phyloP scores from a whole-genome alignment of 2,329 filamentous ascomycete species.

The Fusarium sp. region DNA sequence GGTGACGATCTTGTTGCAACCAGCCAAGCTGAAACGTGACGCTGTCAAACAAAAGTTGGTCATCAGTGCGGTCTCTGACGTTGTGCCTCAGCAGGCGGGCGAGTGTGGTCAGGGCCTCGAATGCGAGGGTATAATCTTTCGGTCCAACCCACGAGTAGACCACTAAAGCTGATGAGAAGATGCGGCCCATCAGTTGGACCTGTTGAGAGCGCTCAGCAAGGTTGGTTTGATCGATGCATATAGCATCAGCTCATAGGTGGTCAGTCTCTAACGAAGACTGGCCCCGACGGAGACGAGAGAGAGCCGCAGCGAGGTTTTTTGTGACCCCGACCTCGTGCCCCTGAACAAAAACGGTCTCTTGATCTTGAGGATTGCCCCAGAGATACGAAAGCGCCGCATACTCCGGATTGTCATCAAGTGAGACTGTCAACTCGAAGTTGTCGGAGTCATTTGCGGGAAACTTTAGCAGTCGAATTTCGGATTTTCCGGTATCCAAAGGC shows the following conservation, averaged over 20 bases:
- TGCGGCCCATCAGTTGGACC: neutral
- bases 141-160: neutral
- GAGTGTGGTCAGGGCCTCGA: neutral
- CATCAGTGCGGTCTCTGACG: no score
- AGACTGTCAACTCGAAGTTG: neutral
- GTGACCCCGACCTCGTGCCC: neutral
- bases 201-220: neutral
- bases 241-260: neutral
- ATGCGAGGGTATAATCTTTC: neutral
- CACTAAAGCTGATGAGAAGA: neutral
- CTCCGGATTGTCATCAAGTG: neutral
- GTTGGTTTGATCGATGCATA: neutral
- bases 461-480: neutral
- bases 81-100: neutral
- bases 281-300: neutral
- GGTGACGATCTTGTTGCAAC: neutral
- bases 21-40: neutral
- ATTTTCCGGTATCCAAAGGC: neutral
- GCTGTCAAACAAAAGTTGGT: no score
- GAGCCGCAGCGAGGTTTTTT: neutral
- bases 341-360: neutral
- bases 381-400: neutral
- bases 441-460: neutral
- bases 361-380: neutral
- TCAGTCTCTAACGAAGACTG: neutral